Evolutionary conservation across 2,329 filamentous ascomycete species (phyloP).

Genomic region (Metarhizium rileyi): DNA sequence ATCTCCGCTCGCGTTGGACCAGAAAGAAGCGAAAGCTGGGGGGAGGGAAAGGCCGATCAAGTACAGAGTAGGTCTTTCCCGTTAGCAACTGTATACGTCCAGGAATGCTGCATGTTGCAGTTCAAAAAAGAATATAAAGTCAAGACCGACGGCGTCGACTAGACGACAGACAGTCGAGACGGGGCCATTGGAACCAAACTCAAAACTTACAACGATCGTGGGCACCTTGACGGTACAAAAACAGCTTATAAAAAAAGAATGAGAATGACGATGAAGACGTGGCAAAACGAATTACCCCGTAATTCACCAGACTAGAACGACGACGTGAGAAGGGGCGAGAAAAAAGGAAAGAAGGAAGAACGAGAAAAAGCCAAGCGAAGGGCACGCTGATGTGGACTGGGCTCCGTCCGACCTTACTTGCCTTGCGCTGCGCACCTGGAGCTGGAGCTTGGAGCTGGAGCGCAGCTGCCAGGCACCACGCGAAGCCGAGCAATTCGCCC

Average conservation of each 20-base stretch:
- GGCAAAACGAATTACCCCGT: neutral
- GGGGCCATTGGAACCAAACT: neutral
- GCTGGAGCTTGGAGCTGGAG: too few species aligned
- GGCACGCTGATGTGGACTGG: neutral
- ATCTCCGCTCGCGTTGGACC: neutral
- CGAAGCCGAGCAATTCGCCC: too few species aligned
- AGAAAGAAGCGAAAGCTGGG: neutral
- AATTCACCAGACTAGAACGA: neutral
- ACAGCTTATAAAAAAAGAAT: neutral
- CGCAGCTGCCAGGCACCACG: too few species aligned
- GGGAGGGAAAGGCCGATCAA: too few species aligned
- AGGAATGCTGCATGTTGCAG: neutral
- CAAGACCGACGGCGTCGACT: neutral
- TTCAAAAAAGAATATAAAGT: neutral
- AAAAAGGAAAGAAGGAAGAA: neutral
- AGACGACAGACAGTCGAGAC: constrained; percentile 1
- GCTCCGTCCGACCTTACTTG: neutral
- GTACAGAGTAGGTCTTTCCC: neutral
- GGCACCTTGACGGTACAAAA: neutral
- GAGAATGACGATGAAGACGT: neutral
- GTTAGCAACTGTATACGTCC: neutral
- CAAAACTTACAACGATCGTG: constrained; percentile 2
- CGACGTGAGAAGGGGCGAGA: neutral
- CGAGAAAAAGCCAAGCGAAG: neutral
- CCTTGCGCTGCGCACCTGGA: neutral